phyloP scores from a whole-genome alignment of 148 eudicot species.

The Persicaria maculosa region DNA sequence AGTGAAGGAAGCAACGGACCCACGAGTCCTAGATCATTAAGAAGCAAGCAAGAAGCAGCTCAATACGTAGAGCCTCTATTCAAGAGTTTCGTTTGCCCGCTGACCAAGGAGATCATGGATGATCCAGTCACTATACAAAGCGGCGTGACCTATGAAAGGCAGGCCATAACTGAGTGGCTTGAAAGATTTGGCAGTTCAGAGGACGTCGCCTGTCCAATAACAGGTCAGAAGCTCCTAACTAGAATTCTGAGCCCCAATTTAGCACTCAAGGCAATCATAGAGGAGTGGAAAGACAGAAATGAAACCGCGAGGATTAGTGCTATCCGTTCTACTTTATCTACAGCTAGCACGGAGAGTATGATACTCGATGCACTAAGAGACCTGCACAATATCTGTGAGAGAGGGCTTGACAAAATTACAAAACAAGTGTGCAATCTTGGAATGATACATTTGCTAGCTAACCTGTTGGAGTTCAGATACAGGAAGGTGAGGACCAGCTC shows the following conservation, averaged over 20 bases:
- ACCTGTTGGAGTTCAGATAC: constrained; percentile 46
- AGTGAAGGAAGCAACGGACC: constrained; percentile 19
- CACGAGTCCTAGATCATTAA: constrained; percentile 26
- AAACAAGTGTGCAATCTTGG: constrained; percentile 37
- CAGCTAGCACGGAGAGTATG: constrained; percentile 42
- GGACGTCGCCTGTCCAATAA: constrained; percentile 48
- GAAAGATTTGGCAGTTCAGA: constrained; percentile 26
- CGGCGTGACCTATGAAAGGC: constrained; percentile 66
- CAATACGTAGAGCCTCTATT: constrained; percentile 57
- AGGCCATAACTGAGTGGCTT: constrained; percentile 48
- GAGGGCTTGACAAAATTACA: constrained; percentile 29
- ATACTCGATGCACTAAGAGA: constrained; percentile 58
- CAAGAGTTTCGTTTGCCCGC: constrained; percentile 61
- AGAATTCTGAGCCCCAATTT: constrained; percentile 41
- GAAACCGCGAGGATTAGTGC: constrained; percentile 54
- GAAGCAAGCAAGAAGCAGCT: constrained; percentile 27
- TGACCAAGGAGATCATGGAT: constrained; percentile 64
- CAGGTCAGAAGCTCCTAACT: constrained; percentile 40
- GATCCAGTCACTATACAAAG: constrained; percentile 76
- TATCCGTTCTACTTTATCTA: constrained; percentile 46
- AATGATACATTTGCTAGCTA: constrained; percentile 51
- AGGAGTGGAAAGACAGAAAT: constrained; percentile 76
- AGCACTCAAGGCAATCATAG: constrained; percentile 51
- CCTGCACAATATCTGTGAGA: constrained; percentile 37
- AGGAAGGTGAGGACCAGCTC: constrained; percentile 44